A percentile compares a stretch with the other conserved stretches of the same genome.
Evolutionary conservation across 768 basidiomycete species (phyloP).

Genomic region (Leccinum longicurvipes): DNA sequence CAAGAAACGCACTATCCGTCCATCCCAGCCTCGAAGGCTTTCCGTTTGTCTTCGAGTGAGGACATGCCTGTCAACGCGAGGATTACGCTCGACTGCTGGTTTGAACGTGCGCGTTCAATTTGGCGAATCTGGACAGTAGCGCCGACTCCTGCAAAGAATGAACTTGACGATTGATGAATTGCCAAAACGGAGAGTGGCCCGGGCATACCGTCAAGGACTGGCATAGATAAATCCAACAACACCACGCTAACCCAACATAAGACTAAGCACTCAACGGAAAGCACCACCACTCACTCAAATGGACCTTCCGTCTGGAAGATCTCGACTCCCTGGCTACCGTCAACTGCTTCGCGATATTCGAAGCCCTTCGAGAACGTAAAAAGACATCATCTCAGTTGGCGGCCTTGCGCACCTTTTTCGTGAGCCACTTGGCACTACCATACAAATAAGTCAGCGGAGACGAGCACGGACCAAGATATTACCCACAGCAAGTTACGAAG

Average conservation of each 20-base stretch:
- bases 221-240: conserved; percentile 90
- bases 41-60: conserved; percentile 85
- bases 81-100: conserved; percentile 48
- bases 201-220: conserved; percentile 80
- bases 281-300: conserved; percentile 67
- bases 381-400: not conserved
- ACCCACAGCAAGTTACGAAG: conserved; percentile 79
- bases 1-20: conserved; percentile 83
- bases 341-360: conserved; percentile 72
- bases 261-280: not conserved
- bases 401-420: conserved; percentile 42
- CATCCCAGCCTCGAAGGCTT: conserved; percentile 89
- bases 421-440: conserved; percentile 60
- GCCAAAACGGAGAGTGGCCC: not conserved
- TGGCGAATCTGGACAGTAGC: conserved; percentile 81
- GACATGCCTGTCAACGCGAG: conserved; percentile 93
- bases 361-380: conserved; percentile 48
- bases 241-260: conserved; percentile 57
- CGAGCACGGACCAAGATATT: not conserved
- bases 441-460: conserved; percentile 10
- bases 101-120: conserved; percentile 51
- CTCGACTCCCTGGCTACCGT: conserved; percentile 82
- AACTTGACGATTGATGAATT: not conserved
- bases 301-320: conserved; percentile 68
- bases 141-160: conserved; percentile 55